Conservation (phyloP, 371 early-diverging fungal species). For the Syncephalastrum racemosum region DNA sequence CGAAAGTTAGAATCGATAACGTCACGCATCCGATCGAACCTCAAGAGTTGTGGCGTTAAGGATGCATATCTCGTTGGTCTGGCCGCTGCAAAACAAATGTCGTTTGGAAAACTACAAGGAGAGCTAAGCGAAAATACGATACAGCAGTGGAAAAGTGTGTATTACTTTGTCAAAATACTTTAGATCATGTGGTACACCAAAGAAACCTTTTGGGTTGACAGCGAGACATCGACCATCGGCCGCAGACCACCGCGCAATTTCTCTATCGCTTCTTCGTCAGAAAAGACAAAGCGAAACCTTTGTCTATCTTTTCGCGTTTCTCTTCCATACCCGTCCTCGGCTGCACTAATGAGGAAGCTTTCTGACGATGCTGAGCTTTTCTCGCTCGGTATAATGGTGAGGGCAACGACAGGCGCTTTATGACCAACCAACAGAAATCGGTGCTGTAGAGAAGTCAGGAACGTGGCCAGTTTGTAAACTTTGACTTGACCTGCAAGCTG, state of each 20-base stretch:
- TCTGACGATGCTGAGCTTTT: conserved; percentile 47
- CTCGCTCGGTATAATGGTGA: conserved; percentile 52
- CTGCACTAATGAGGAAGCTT: conserved; percentile 62
- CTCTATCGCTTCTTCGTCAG: conserved; percentile 34
- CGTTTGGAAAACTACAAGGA: conserved; percentile 25
- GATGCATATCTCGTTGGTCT: conserved; percentile 44
- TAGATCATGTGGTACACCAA: conserved; percentile 54
- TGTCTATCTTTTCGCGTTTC: conserved; percentile 2
- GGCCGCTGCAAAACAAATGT: conserved; percentile 48
- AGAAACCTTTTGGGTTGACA: conserved; percentile 58
- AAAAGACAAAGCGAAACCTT: not conserved
- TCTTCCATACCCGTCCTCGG: conserved; percentile 63
- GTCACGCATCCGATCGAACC: conserved; percentile 20
- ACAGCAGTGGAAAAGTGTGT: no score
- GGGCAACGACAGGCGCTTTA: conserved; percentile 52
- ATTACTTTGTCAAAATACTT: conserved; percentile 26
- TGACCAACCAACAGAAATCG: conserved; percentile 62
- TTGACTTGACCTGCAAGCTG: not conserved
- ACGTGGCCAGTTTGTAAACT: not conserved
- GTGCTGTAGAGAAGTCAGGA: conserved; percentile 28
- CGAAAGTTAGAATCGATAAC: conserved; percentile 19
- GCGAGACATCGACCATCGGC: conserved; percentile 72
- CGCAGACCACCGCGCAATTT: conserved; percentile 72
- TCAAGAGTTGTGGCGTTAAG: conserved; percentile 50
- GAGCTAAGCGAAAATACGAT: conserved; percentile 7